A percentile compares a stretch with the other conserved stretches of the same genome.
Conservation (phyloP, 495 filamentous ascomycete genomes). For the Penicillium pulvis region DNA sequence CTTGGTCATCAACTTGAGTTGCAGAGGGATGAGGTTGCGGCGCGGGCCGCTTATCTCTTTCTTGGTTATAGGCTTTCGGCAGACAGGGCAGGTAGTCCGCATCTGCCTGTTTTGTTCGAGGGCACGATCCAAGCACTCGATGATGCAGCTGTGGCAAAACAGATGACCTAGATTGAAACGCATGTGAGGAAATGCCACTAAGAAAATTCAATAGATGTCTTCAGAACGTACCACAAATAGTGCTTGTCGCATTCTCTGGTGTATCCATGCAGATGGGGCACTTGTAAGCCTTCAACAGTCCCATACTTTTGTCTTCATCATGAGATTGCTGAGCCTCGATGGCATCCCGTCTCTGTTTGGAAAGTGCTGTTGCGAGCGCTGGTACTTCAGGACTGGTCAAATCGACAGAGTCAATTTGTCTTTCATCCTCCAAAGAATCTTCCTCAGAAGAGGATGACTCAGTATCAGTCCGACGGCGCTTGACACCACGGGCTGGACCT, state of each 20-base stretch:
- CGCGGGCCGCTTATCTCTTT: constrained; percentile 17
- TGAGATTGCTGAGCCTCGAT: constrained; percentile 41
- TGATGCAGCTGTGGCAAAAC: constrained; percentile 22
- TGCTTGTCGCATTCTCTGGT: constrained; percentile 21
- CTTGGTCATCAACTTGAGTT: constrained; percentile 19
- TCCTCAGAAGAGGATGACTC: neutral
- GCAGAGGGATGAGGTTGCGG: constrained; percentile 20
- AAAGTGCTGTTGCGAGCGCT: constrained; percentile 39
- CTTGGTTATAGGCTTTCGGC: constrained; percentile 18
- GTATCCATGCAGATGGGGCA: constrained; percentile 27
- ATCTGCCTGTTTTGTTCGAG: constrained; percentile 10
- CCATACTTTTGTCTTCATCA: constrained; percentile 2
- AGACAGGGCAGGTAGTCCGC: constrained; percentile 21
- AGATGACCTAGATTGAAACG: constrained; percentile 16
- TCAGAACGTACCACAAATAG: constrained; percentile 19
- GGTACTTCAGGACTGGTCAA: constrained; percentile 42
- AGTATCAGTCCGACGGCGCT: constrained; percentile 14
- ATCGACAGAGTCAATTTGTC: constrained; percentile 18
- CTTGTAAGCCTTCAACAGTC: constrained; percentile 14
- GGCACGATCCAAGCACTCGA: constrained; percentile 17
- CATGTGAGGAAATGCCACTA: neutral
- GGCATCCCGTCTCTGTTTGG: constrained; percentile 49
- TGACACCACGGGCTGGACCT: constrained; percentile 18
- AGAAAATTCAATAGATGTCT: neutral
- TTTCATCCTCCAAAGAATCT: neutral